Percentiles rank a stretch among this genome's conserved stretches.
phyloP scores from a whole-genome alignment of 768 basidiomycete genomes.

The Paxillus rubicundulus region DNA sequence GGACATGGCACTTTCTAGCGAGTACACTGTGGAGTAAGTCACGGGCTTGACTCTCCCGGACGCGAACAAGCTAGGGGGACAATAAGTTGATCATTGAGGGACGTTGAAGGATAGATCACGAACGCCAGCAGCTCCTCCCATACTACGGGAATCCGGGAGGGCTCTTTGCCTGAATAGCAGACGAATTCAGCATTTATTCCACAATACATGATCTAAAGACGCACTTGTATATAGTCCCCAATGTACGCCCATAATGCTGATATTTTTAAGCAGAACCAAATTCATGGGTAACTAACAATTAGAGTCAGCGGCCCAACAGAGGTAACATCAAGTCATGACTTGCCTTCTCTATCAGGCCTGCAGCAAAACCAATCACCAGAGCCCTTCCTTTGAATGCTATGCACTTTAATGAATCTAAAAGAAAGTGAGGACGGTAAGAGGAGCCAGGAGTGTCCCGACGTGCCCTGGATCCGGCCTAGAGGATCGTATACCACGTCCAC shows the following conservation, averaged over 20 bases:
- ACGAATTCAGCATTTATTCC: background rate
- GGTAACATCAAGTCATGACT: background rate
- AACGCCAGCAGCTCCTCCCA: conserved; percentile 71
- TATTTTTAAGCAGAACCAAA: conserved; percentile 79
- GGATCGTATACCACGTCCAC: conserved; percentile 88
- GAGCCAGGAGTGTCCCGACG: conserved; percentile 1
- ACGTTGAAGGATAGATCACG: conserved; percentile 18
- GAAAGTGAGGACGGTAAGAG: background rate
- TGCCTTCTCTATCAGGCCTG: conserved; percentile 25
- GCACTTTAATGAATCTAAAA: conserved; percentile 79
- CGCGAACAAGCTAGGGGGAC: conserved; percentile 54
- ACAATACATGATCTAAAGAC: conserved; percentile 24
- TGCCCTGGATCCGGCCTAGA: conserved; percentile 73
- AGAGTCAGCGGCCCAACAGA: conserved; percentile 4
- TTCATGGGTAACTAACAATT: conserved; percentile 72
- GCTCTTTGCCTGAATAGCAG: conserved; percentile 55
- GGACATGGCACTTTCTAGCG: conserved; percentile 62
- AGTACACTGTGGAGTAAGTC: conserved; percentile 64
- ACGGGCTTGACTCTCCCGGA: conserved; percentile 67
- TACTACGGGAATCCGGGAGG: conserved; percentile 57
- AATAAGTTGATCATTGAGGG: conserved; percentile 3
- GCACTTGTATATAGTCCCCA: conserved; percentile 81
- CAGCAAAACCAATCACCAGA: conserved; percentile 77
- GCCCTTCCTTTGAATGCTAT: conserved; percentile 93
- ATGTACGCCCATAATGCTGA: conserved; percentile 78